Conservation (phyloP, 306 rosid species). For the Datisca glomerata region DNA sequence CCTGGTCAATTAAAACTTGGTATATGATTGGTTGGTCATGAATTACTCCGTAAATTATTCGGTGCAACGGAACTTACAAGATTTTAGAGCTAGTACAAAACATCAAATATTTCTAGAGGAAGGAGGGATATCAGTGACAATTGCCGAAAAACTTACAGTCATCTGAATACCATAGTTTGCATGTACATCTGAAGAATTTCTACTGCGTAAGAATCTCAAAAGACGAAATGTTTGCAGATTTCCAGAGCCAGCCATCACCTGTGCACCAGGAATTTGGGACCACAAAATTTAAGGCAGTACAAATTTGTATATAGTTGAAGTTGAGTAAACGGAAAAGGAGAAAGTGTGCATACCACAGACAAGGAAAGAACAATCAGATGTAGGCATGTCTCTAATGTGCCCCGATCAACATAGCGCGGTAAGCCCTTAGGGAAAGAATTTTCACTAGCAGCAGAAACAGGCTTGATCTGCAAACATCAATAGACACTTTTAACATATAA, state of each 20-base stretch:
- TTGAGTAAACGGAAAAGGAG: too few relatives aligned
- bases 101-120: neutral
- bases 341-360: conserved; percentile 55
- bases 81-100: too few relatives aligned
- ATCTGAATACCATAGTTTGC: conserved; percentile 87
- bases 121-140: neutral
- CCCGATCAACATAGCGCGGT: conserved; percentile 75
- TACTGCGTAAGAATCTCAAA: conserved; percentile 77
- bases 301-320: too few relatives aligned
- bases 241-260: conserved; percentile 99
- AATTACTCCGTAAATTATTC: too few relatives aligned
- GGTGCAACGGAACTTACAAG: too few relatives aligned
- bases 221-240: conserved; percentile 78
- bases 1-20: too few relatives aligned
- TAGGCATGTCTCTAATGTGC: conserved; percentile 84
- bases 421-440: conserved; percentile 68
- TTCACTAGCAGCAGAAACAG: conserved; percentile 51
- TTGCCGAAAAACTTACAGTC: conserved; percentile 62
- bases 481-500: conserved; percentile 8
- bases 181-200: conserved; percentile 87
- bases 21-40: too few relatives aligned
- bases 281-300: neutral
- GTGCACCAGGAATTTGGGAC: conserved; percentile 13
- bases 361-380: conserved; percentile 86
- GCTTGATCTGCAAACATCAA: conserved; percentile 52